phyloP scores from a whole-genome alignment of 2,329 filamentous ascomycete species.

The Penicillium olsonii region DNA sequence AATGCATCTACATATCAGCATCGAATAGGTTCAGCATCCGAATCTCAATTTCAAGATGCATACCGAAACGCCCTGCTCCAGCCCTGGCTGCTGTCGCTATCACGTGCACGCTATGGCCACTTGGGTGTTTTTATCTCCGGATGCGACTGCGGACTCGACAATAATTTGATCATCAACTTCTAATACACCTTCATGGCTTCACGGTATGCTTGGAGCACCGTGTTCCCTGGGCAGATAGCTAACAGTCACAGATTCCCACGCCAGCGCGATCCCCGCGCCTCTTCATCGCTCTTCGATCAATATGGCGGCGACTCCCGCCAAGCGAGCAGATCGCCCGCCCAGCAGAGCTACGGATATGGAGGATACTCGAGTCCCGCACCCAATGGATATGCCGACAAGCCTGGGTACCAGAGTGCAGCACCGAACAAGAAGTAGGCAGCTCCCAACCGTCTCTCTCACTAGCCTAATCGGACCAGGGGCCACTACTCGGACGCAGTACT shows the following conservation, averaged over 20 bases:
- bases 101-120: conserved; percentile 30
- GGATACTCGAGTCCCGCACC: conserved; percentile 30
- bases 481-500: conserved; percentile 92
- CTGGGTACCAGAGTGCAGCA: conserved; percentile 61
- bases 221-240: background rate
- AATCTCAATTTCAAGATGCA: too few relatives aligned
- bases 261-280: conserved; percentile 65
- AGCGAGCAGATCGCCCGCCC: conserved; percentile 41
- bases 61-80: too few relatives aligned
- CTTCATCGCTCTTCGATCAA: conserved; percentile 73
- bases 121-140: conserved; percentile 24
- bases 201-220: conserved; percentile 30
- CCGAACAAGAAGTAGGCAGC: conserved; percentile 65
- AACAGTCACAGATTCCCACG: conserved; percentile 60
- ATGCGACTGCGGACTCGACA: conserved; percentile 14
- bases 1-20: too few relatives aligned
- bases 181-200: conserved; percentile 34
- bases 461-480: conserved; percentile 55
- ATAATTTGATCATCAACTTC: background rate
- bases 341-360: conserved; percentile 48
- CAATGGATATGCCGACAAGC: conserved; percentile 28
- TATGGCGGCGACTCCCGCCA: conserved; percentile 61
- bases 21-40: too few relatives aligned
- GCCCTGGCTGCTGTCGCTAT: too few relatives aligned
- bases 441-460: background rate